Evolutionary conservation across 148 eudicot species (phyloP).

Genomic region (Vaccinium myrtillus): DNA sequence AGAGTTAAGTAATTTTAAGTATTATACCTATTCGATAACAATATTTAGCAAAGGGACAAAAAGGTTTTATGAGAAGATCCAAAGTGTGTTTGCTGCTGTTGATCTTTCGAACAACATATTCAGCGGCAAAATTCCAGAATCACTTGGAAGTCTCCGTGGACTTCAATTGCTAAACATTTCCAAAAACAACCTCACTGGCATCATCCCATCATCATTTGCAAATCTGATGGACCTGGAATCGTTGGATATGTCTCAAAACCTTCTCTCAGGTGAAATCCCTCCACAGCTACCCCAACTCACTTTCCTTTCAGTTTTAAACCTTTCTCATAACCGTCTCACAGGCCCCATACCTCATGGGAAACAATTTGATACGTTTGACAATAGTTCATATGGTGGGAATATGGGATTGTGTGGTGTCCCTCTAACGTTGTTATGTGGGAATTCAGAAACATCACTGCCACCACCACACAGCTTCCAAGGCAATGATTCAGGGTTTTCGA

Average conservation of each 20-base stretch:
- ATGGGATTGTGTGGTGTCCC: slow-evolving; percentile 3
- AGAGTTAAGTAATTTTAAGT: too few relatives aligned
- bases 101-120: background rate
- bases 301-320: background rate
- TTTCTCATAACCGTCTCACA: background rate
- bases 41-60: background rate
- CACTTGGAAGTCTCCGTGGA: background rate
- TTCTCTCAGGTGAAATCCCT: background rate
- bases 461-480: background rate
- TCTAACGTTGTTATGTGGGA: background rate
- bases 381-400: too few relatives aligned
- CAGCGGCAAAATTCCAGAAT: background rate
- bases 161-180: background rate
- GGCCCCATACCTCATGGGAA: background rate
- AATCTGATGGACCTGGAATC: background rate
- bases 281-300: background rate
- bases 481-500: background rate
- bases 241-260: background rate
- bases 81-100: background rate
- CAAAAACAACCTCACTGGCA: background rate
- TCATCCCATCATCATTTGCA: background rate
- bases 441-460: background rate
- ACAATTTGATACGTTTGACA: too few relatives aligned
- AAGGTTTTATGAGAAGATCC: background rate
- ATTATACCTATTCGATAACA: background rate